phyloP scores from a whole-genome alignment of 1,139 yeast species.

The Yamadazyma oceani region DNA sequence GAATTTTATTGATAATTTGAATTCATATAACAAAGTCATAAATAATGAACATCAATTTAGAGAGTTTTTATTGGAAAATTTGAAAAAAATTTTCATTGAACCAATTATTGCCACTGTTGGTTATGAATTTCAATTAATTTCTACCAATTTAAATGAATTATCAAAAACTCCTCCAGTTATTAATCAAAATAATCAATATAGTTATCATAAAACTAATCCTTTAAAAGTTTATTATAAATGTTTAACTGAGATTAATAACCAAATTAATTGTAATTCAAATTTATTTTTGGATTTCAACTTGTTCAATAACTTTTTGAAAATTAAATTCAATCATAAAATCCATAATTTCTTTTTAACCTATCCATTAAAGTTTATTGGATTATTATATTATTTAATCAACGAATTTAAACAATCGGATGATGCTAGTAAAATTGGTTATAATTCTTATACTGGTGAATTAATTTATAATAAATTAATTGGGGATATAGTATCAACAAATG shows the following conservation, averaged over 20 bases:
- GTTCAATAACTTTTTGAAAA: constrained; percentile 26
- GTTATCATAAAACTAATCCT: constrained; percentile 26
- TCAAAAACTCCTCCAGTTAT: constrained; percentile 11
- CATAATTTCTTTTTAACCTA: constrained; percentile 19
- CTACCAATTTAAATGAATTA: constrained; percentile 31
- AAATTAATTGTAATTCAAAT: constrained; percentile 21
- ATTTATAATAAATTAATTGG: constrained; percentile 27
- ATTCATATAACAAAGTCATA: constrained; percentile 21
- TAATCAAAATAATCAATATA: constrained; percentile 14
- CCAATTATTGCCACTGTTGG: constrained; percentile 40
- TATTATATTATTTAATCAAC: constrained; percentile 18
- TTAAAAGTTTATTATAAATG: constrained; percentile 28
- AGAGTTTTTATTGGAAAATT: constrained; percentile 34
- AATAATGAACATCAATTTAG: constrained; percentile 38
- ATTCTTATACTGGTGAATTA: constrained; percentile 25
- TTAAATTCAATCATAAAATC: constrained; percentile 28
- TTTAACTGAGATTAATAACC: constrained; percentile 16
- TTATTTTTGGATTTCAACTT: constrained; percentile 28
- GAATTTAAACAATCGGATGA: constrained; percentile 18
- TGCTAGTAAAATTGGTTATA: constrained; percentile 19
- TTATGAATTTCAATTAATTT: constrained; percentile 31
- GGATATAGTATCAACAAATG: constrained; percentile 14
- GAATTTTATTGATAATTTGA: constrained; percentile 32
- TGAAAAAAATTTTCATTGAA: constrained; percentile 39
- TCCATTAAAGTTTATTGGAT: constrained; percentile 16